Evolutionary conservation across 2,329 filamentous ascomycete genomes (phyloP), one percentile per base, ranked within the genome.

Genomic region (Ophiostoma perfectum): DNA sequence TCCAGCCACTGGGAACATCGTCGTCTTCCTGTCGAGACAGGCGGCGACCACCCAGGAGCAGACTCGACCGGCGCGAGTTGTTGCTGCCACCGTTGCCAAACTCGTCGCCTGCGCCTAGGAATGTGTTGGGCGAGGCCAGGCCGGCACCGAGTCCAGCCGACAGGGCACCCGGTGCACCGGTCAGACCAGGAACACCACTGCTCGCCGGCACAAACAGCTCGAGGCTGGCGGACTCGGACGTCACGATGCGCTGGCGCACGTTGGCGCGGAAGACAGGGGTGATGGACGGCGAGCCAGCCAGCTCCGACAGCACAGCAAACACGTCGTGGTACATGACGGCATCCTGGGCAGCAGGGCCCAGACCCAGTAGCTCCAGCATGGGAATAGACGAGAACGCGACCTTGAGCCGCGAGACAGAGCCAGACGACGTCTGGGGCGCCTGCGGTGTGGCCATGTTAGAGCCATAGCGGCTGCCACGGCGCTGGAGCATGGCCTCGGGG

Each of bases 271-370:
- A 82, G 0, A 78, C 76, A 65, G 79, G 80, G 2, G 78, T 79
- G 5, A 83, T 74, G 2, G 77, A 78, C 0, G 78, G 78, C 8
- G 80, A 78, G n/a, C 77, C 76, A 1, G 80, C 78, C 62, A 81
- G 78, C n/a, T 82, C 79, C 4, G 78, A 75, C 4, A 88, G 78
- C n/a, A 86, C 80, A 55, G 81, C 78, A 73, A 87, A 87, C 12
- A 86, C 78, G 70, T 87, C 84, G 70, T 78, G 80, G 64, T 81
- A 79, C 64, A 79, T 74, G 16, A 82, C 76, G 1, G 77, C 75
- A 1, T 78, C 76, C 3, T 74, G 72, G 2, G 75, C 74, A 12
- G 76, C 74, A 45, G 77, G 73, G 16, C 75, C 76, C 2, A 83
- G 76, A 12, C 80, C 80, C 1, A 87, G 78, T 11, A 83, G 75